Base-by-base conservation (phyloP, 352 stramenopile species). In the Globisporangium rhizosaccharum region DNA sequence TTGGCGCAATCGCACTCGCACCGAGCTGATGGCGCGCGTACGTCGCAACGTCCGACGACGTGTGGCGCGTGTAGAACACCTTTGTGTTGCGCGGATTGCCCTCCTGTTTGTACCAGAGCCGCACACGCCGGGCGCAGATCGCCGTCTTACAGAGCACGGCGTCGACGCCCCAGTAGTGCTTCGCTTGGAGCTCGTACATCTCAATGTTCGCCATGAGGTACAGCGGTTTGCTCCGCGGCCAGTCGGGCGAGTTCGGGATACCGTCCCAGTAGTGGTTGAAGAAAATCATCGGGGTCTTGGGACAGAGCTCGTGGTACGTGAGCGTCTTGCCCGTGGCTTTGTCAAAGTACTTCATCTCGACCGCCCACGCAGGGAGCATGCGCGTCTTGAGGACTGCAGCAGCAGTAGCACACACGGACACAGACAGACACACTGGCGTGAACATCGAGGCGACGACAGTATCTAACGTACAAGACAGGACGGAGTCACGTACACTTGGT, bases 261-360 rank as follows among this genome's bases (percentile, higher is more conserved):
- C 53, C 59, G 49, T 80, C 64, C 73, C 73, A 83, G 52, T 85
- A 85, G 56, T 85, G 75, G 42, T 86, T 86, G 56, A 86, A 78
- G 47, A 86, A 66, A 26, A 86, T 56, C 36, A 83, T 56, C 0
- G 73, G 69, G 47, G 73, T 83, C 20, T 54, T 63, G 28, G 76
- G 74, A 42, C 76, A 86, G 39, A 87, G 53, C 15, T 87, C 76
- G 50, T 76, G 68, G 61, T 87, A 87, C 47, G 72, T 65, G 25
- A 83, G 60, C 0, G 57, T 67, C 2, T 53, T 53, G 5, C 66
- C 53, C 15, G 57, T 41, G 7, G 57, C n/a, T 59, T 62, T 18
- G 53, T 83, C 68, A n/a, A 65, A 66, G 51, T 83, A 66, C 46
- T 59, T 63, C 10, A 67, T 56, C 55, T 77, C 53, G 30, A 87